Evolutionary conservation across 1,284 basidiomycete genomes (phyloP).

Genomic region (Trametes polyzona): DNA sequence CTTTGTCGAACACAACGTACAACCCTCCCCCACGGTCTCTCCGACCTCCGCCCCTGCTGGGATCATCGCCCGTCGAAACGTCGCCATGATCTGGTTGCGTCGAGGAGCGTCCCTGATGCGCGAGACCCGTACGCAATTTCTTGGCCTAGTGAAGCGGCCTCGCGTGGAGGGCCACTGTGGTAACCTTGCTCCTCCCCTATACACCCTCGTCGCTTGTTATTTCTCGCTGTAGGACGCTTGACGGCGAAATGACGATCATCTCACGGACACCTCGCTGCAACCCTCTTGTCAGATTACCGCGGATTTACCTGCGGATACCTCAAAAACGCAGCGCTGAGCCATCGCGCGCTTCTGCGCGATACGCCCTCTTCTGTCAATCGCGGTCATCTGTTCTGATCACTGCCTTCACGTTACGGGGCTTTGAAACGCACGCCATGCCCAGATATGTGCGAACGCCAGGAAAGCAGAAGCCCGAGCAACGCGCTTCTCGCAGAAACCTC

Average conservation of each 20-base stretch:
- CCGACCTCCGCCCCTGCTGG: background rate
- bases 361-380: background rate
- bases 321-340: too few relatives aligned
- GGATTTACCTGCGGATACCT: background rate
- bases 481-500: background rate
- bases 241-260: too few relatives aligned
- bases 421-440: too few relatives aligned
- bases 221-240: too few relatives aligned
- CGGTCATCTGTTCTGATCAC: background rate
- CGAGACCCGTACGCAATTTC: too few relatives aligned
- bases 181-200: too few relatives aligned
- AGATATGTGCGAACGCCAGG: background rate
- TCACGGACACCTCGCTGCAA: too few relatives aligned
- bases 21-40: background rate
- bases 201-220: too few relatives aligned
- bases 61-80: background rate
- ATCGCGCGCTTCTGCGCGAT: background rate
- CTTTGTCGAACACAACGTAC: constrained; percentile 3
- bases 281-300: background rate
- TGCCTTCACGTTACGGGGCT: background rate
- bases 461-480: background rate
- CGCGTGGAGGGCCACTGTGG: too few relatives aligned
- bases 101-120: too few relatives aligned
- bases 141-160: too few relatives aligned
- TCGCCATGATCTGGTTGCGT: too few relatives aligned